phyloP scores from a whole-genome alignment of 176 grass and related monocot species.

The Themeda triandra region DNA sequence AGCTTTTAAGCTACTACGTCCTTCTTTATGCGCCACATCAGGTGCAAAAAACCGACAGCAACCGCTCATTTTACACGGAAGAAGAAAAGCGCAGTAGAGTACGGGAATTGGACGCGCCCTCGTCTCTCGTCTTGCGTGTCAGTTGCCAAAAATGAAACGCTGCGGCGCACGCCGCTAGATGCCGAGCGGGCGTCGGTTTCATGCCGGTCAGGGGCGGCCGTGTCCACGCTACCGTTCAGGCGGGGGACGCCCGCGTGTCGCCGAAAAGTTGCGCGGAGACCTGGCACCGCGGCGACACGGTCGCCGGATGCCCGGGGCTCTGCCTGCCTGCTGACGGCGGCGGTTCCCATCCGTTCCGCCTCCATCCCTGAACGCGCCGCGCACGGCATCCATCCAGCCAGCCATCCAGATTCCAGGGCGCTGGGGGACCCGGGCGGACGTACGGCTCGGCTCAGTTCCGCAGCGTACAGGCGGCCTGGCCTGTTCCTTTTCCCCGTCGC shows the following conservation, averaged over 20 bases:
- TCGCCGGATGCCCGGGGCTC: neutral
- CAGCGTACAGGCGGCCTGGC: too few relatives aligned
- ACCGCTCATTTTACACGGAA: neutral
- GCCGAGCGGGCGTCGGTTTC: neutral
- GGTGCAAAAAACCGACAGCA: neutral
- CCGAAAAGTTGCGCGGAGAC: neutral
- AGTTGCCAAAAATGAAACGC: neutral
- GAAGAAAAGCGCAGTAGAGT: neutral
- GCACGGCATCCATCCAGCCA: too few relatives aligned
- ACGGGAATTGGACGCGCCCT: too few relatives aligned
- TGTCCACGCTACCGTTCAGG: too few relatives aligned
- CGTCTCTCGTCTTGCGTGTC: neutral
- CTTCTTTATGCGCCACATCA: too few relatives aligned
- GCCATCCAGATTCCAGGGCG: too few relatives aligned
- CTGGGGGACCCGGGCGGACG: neutral
- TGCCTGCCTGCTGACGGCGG: neutral
- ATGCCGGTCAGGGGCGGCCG: neutral
- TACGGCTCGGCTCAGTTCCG: too few relatives aligned
- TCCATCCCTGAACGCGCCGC: neutral
- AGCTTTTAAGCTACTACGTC: too few relatives aligned
- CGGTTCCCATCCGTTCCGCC: neutral
- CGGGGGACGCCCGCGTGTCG: neutral
- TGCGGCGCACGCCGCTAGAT: neutral
- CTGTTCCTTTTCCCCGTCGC: too few relatives aligned
- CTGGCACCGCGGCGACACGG: constrained; percentile 1